Conservation (phyloP, 2,329 filamentous ascomycete genomes). For the Cladosporium sp. region DNA sequence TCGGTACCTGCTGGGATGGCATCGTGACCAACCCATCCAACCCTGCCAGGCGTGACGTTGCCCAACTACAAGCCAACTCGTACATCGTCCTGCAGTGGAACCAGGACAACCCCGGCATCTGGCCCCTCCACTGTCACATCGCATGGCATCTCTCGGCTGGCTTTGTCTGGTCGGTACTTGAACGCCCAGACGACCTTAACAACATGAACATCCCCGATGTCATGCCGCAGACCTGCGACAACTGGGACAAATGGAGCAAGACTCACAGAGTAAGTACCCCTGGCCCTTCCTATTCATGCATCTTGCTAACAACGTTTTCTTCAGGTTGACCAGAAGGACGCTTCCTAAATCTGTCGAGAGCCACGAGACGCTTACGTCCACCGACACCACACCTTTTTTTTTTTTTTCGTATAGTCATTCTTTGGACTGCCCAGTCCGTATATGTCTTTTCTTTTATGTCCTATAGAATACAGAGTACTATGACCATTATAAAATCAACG, state of each 20-base stretch:
- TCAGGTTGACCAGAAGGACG: conserved; percentile 51
- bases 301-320: neutral
- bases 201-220: conserved; percentile 43
- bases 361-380: neutral
- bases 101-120: conserved; percentile 40
- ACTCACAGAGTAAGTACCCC: conserved; percentile 37
- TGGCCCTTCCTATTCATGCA: neutral
- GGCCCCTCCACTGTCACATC: conserved; percentile 31
- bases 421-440: neutral
- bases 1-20: conserved; percentile 40
- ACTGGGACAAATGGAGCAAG: conserved; percentile 53
- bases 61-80: conserved; percentile 32
- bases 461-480: neutral
- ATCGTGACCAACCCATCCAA: conserved; percentile 39
- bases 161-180: conserved; percentile 28
- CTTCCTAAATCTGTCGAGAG: conserved; percentile 24
- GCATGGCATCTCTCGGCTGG: conserved; percentile 34
- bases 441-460: neutral
- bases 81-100: conserved; percentile 40
- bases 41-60: conserved; percentile 41
- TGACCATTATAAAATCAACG: neutral
- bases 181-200: conserved; percentile 24
- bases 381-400: neutral
- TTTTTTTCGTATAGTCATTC: neutral
- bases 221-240: conserved; percentile 52